Base-by-base conservation (phyloP, 2,329 filamentous ascomycete species). In the Ceratocystis colombiana region DNA sequence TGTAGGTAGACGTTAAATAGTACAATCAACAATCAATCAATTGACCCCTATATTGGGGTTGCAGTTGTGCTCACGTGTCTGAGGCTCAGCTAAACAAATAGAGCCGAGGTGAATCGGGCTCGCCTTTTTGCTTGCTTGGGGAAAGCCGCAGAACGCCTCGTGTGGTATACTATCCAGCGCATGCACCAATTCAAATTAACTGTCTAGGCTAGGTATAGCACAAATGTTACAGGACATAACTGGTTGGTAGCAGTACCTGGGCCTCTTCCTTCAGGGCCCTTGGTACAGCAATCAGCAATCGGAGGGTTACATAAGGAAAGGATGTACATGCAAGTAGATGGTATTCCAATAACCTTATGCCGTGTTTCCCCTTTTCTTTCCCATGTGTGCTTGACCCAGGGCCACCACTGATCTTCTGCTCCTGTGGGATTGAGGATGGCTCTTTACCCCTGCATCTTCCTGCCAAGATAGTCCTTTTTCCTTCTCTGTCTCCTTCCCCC, bases 401-500 rank as follows among this genome's bases (percentile, higher is more conserved):
- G 4, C 37, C 37, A 41, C 37, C 37, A 41, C 55, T 59, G 55
- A 59, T n/a, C 33, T 37, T 59, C 7, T 20, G 48, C n/a, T 53
- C 48, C n/a, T 17, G 17, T 37, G 28, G 28, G 30, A 33, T 30
- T n/a, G 28, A 20, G 6, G 17, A 30, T 33, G 28, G 28, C 28
- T n/a, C 15, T 59, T 59, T 10, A 44, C 59, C 59, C 41, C 59
- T 62, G 33, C 59, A 44, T 62, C 37, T 62, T 62, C 20, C 33
- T 25, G 55, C 28, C 25, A 59, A 59, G 28, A 59, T 59, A n/a
- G 55, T n/a, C 30, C 55, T 45, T 62, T 62, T 28, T 20, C 20
- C 55, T 37, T 15, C 12, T 17, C 22, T 53, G 15, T 41, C 41
- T 62, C 20, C 37, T 20, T 17, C 20, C 41, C 41, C 37, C 37